phyloP scores from a whole-genome alignment of 306 rosid genomes.

The Quercus mongolica region DNA sequence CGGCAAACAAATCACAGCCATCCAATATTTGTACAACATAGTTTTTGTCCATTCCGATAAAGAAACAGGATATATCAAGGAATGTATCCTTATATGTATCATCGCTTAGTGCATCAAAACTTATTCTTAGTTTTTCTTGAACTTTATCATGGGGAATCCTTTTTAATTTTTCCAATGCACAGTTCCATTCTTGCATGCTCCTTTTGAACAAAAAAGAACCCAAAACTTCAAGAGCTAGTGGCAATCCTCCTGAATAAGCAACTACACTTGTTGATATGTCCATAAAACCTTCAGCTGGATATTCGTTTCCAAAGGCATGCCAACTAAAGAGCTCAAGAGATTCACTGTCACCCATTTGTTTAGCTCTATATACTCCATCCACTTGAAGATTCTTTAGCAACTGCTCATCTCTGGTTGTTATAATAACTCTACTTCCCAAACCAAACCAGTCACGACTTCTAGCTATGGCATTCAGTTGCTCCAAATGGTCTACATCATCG shows the following conservation, averaged over 20 bases:
- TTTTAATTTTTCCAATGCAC: background rate
- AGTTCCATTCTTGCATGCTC: background rate
- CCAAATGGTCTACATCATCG: background rate
- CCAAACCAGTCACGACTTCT: constrained; percentile 1
- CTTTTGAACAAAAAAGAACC: background rate
- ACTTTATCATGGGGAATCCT: background rate
- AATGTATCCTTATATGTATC: background rate
- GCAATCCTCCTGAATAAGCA: background rate
- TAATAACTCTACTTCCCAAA: background rate
- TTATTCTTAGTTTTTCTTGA: background rate
- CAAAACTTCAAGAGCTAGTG: background rate
- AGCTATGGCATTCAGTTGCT: background rate
- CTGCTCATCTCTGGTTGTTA: background rate
- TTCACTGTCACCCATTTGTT: background rate
- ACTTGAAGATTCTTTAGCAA: background rate
- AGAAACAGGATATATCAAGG: background rate
- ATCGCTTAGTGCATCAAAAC: background rate
- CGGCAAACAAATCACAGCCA: background rate
- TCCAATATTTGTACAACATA: background rate
- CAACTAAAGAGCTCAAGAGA: background rate
- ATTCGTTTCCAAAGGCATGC: background rate
- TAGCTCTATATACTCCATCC: no score
- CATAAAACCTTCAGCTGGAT: fast-evolving
- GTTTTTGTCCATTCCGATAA: background rate
- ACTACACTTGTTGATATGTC: background rate